Evolutionary conservation across 352 stramenopile genomes (phyloP).

Genomic region (Pseudoperonospora humuli): DNA sequence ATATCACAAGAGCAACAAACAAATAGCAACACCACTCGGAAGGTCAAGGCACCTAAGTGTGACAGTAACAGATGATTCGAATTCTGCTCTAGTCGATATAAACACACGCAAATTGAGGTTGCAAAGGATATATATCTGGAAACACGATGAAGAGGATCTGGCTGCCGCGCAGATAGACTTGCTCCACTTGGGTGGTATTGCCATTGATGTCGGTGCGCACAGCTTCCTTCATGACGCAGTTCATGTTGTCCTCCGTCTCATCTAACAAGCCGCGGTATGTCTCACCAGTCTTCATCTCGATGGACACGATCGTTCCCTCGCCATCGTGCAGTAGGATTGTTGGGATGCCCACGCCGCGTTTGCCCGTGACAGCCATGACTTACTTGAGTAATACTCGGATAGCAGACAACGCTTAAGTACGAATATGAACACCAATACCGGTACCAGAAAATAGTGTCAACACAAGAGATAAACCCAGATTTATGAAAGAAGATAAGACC

Average conservation of each 20-base stretch:
- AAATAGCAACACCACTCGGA: constrained; percentile 21
- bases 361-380: constrained; percentile 74
- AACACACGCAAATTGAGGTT: constrained; percentile 6
- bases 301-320: constrained; percentile 83
- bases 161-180: constrained; percentile 77
- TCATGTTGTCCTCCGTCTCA: constrained; percentile 89
- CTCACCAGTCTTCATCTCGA: constrained; percentile 83
- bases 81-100: constrained; percentile 3
- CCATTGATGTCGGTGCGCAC: constrained; percentile 75
- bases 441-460: too few relatives aligned
- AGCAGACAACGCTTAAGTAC: too few relatives aligned
- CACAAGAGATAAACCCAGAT: too few relatives aligned
- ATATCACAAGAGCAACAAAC: constrained; percentile 14
- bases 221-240: constrained; percentile 85
- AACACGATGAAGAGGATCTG: constrained; percentile 87
- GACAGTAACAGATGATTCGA: constrained; percentile 1
- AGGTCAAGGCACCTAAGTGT: constrained; percentile 21
- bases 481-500: too few relatives aligned
- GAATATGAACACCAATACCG: neutral
- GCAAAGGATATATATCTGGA: constrained; percentile 83
- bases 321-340: constrained; percentile 83
- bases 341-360: constrained; percentile 77
- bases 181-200: constrained; percentile 73
- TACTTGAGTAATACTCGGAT: too few relatives aligned
- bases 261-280: constrained; percentile 79